Percentiles rank a stretch among this genome's conserved stretches.
Evolutionary conservation across 2,329 filamentous ascomycete species (phyloP).

Genomic region (Thielaviopsis euricoi): DNA sequence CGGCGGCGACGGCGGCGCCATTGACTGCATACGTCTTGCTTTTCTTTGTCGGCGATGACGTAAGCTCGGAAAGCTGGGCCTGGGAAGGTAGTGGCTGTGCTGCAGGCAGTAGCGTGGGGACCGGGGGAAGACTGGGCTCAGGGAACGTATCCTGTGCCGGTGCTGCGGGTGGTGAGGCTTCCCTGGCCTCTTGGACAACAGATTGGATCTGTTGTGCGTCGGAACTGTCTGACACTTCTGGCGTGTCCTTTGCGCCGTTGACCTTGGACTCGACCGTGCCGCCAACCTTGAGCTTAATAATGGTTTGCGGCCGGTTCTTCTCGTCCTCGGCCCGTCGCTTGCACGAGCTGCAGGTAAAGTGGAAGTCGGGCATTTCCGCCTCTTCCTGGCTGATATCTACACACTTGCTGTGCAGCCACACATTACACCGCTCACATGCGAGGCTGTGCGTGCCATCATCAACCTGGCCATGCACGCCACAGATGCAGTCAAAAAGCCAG

Average conservation of each 20-base stretch:
- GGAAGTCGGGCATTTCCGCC: constrained; percentile 72
- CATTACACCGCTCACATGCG: constrained; percentile 81
- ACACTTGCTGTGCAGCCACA: constrained; percentile 95
- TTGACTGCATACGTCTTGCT: neutral
- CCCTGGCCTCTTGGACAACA: neutral
- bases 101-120: neutral
- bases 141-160: neutral
- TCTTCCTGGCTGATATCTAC: constrained; percentile 62
- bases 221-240: neutral
- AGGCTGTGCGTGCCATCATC: constrained; percentile 91
- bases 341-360: constrained; percentile 70
- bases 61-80: neutral
- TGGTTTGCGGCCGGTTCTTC: constrained; percentile 36
- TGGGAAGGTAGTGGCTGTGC: neutral
- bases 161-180: neutral
- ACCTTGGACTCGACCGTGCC: constrained; percentile 12
- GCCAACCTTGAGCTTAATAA: constrained; percentile 38
- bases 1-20: neutral
- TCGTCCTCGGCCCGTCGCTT: constrained; percentile 48
- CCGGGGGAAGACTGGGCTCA: neutral
- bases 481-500: constrained; percentile 92
- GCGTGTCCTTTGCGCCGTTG: neutral
- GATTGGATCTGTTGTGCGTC: neutral
- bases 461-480: constrained; percentile 77
- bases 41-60: neutral